Conservation (phyloP, 1,284 basidiomycete species). For the Ceratobasidium sp. region DNA sequence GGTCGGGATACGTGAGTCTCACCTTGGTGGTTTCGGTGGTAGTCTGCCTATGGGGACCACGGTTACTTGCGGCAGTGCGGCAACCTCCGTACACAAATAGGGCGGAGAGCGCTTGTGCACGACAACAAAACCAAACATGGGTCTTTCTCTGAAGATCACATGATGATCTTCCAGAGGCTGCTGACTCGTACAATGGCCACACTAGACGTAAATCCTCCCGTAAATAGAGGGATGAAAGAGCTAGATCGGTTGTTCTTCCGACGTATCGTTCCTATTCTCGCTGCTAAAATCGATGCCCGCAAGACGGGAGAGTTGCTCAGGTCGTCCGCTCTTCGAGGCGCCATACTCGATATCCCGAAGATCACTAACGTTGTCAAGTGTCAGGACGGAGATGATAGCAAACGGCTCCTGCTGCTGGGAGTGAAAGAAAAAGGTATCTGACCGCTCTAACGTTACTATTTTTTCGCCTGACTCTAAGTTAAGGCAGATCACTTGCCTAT, state of each 20-base stretch:
- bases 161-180: slow-evolving; percentile 30
- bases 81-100: too few relatives aligned
- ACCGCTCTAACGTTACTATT: slow-evolving; percentile 49
- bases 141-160: neutral
- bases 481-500: slow-evolving; percentile 71
- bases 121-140: slow-evolving; percentile 1
- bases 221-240: slow-evolving; percentile 55
- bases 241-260: slow-evolving; percentile 76
- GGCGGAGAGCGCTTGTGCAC: too few relatives aligned
- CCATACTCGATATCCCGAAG: slow-evolving; percentile 35
- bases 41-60: too few relatives aligned
- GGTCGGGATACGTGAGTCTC: too few relatives aligned
- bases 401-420: slow-evolving; percentile 73
- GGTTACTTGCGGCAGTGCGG: too few relatives aligned
- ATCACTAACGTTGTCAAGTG: slow-evolving; percentile 58
- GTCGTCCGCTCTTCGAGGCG: slow-evolving; percentile 6
- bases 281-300: slow-evolving; percentile 70
- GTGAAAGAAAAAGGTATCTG: slow-evolving; percentile 69
- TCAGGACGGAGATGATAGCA: slow-evolving; percentile 62
- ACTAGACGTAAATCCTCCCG: slow-evolving; percentile 54
- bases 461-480: slow-evolving; percentile 33
- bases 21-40: too few relatives aligned
- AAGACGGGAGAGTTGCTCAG: slow-evolving; percentile 68
- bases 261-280: slow-evolving; percentile 74
- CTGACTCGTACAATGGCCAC: slow-evolving; percentile 15